Percentiles rank a stretch among this genome's conserved stretches.
Conservation (phyloP, 192 early-diverging fungal genomes). For the Coemansia interrupta region DNA sequence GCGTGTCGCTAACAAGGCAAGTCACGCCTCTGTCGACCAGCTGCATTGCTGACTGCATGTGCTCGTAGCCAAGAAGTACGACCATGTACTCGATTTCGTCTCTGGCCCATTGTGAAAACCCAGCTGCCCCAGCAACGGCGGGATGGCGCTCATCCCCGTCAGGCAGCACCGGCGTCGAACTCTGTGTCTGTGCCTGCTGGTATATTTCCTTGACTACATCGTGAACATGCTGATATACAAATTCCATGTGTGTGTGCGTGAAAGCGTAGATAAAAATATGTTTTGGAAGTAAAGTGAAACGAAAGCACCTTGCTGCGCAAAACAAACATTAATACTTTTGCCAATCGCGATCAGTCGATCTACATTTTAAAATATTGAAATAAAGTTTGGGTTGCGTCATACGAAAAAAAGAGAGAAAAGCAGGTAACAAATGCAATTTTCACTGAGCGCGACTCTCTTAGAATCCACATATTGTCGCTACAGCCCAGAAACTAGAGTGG, state of each 20-base stretch:
- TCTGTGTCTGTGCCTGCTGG: not conserved
- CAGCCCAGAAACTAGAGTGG: no score
- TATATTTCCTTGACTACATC: constrained; percentile 32
- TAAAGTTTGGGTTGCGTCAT: no score
- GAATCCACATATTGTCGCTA: no score
- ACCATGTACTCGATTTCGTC: constrained; percentile 28
- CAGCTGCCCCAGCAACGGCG: not conserved
- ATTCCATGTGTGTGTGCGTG: constrained; percentile 20
- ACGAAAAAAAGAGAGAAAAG: no score
- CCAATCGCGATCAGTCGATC: no score
- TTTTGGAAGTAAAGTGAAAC: not conserved
- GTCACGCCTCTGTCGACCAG: constrained; percentile 42
- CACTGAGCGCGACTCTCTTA: no score
- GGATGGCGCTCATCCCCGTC: not conserved
- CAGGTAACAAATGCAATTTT: no score
- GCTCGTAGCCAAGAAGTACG: constrained; percentile 32
- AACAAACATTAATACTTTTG: no score
- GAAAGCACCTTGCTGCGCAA: not conserved
- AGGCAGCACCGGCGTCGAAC: not conserved
- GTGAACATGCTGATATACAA: constrained; percentile 39
- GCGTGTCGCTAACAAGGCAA: constrained; percentile 33
- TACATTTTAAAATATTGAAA: no score
- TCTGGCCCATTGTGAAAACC: not conserved
- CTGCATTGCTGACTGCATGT: constrained; percentile 22
- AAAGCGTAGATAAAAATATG: not conserved